Conservation (phyloP, 176 grass and related monocot species). For the bread wheat (Triticum aestivum) region IWGSC_CS_RefSeq_v2.1 NC_057810.1:718948875-718949374, state of each 20-base stretch:
- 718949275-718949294: not conserved
- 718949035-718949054: conserved; percentile 81
- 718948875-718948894: conserved; percentile 48
- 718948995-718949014: conserved; percentile 90
- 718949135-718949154: not conserved
- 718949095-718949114: conserved; percentile 55
- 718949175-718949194: not conserved
- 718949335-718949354: conserved; percentile 41
- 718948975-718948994: conserved; percentile 63
- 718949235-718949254: conserved; percentile 17
- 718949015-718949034: conserved; percentile 69
- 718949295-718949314: not conserved
- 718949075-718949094: conserved; percentile 74
- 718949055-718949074: conserved; percentile 60
- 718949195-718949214: not conserved
- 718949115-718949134: conserved; percentile 8
- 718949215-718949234: not conserved
- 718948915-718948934: conserved; percentile 49
- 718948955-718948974: conserved; percentile 42
- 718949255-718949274: not conserved
- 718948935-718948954: conserved; percentile 63
- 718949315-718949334: not conserved
- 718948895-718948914: conserved; percentile 51
- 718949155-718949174: not conserved
- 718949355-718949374: conserved; percentile 95